These are phyloP conservation scores for Rhodotorula sp. DNA, from an alignment of 1,284 basidiomycete genomes.

Conservation along the genomic window DNA sequence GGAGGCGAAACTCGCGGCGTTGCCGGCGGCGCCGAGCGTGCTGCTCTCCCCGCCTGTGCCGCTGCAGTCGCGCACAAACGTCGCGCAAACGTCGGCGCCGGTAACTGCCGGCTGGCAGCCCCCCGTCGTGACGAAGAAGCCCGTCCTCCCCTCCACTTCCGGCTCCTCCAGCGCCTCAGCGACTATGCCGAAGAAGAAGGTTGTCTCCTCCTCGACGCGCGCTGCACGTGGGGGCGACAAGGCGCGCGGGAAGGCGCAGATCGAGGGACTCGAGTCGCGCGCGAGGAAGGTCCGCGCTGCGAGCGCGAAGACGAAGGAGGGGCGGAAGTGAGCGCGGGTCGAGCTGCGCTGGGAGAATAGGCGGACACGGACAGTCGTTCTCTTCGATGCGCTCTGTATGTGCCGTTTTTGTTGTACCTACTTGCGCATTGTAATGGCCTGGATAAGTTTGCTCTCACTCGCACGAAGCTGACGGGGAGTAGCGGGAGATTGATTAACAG, in stretches of 20 bases:
- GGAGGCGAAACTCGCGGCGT: neutral
- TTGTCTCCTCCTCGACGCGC: neutral
- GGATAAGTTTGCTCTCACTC: no score
- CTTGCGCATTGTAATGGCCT: no score
- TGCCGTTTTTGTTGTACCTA: no score
- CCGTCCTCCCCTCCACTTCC: neutral
- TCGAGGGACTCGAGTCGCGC: conserved; percentile 3
- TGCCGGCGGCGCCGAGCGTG: neutral
- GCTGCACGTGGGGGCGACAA: conserved; percentile 1
- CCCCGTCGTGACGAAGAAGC: neutral
- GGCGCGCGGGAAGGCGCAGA: neutral
- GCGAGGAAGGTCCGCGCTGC: conserved; percentile 14
- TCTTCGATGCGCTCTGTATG: no score
- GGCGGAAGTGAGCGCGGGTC: neutral
- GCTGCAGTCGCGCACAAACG: neutral
- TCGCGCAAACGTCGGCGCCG: neutral
- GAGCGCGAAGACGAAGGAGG: neutral
- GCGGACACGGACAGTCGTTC: no score
- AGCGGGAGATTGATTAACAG: no score
- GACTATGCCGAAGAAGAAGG: neutral
- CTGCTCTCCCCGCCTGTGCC: neutral
- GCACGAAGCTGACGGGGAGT: no score
- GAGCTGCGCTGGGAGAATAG: neutral
- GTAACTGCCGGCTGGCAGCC: neutral
- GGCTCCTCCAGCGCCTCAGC: neutral